phyloP scores from a whole-genome alignment of 2,329 filamentous ascomycete species.

The Coniella vitis region DNA sequence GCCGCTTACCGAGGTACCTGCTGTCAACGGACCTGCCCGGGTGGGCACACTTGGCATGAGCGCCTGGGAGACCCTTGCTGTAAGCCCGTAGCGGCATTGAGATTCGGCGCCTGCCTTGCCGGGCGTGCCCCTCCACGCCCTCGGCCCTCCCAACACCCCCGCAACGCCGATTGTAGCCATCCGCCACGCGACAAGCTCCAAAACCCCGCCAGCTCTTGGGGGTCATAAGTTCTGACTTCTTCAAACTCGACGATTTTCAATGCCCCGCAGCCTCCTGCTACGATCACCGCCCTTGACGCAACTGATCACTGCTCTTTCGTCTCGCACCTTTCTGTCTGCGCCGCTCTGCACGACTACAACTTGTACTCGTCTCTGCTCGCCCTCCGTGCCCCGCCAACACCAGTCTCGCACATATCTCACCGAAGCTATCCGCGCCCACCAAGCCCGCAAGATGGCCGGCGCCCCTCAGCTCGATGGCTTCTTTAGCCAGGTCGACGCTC shows the following conservation, averaged over 20 bases:
- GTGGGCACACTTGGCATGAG: neutral
- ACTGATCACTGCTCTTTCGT: constrained; percentile 8
- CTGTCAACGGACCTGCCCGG: neutral
- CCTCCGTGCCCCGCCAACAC: neutral
- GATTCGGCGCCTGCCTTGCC: neutral
- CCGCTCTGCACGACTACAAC: constrained; percentile 1
- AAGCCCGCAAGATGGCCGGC: constrained; percentile 68
- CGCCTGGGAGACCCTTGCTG: neutral
- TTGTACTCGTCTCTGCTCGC: neutral
- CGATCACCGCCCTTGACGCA: constrained; percentile 16
- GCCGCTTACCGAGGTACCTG: neutral
- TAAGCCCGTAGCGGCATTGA: too few relatives aligned
- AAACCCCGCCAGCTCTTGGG: neutral
- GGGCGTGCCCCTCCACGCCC: neutral
- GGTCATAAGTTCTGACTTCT: neutral
- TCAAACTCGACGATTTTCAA: constrained; percentile 19
- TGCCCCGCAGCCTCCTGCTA: constrained; percentile 40
- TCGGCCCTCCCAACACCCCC: neutral
- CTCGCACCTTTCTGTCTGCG: constrained; percentile 12
- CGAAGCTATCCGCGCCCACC: constrained; percentile 46
- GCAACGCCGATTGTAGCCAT: constrained; percentile 3
- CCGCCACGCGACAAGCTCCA: neutral
- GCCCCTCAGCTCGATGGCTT: constrained; percentile 76
- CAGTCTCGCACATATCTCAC: constrained; percentile 41
- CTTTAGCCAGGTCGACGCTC: constrained; percentile 84